Conservation (phyloP, 2,329 filamentous ascomycete genomes). For the Aspergillus sojae region DNA sequence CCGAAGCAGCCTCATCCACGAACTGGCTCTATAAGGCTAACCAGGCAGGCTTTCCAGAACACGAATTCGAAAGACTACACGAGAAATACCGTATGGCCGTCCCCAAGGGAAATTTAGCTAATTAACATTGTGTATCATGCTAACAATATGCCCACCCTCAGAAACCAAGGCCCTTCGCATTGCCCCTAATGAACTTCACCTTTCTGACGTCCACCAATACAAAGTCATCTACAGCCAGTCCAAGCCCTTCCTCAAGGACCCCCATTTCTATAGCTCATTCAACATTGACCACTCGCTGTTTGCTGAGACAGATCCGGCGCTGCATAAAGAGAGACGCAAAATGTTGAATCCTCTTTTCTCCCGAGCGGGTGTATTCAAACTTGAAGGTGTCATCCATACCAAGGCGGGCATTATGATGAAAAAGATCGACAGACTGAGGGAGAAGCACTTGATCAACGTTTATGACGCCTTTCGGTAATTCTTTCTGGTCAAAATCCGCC, state of each 20-base stretch:
- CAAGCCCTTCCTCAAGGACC: constrained; percentile 10
- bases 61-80: not conserved
- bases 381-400: constrained; percentile 8
- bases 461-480: constrained; percentile 10
- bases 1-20: not conserved
- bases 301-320: constrained; percentile 10
- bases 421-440: constrained; percentile 2
- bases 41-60: not conserved
- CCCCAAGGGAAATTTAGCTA: not conserved
- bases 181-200: constrained; percentile 15
- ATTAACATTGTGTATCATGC: not conserved
- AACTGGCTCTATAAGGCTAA: not conserved
- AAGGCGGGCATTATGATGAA: constrained; percentile 1
- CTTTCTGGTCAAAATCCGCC: not conserved
- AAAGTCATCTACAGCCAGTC: constrained; percentile 14
- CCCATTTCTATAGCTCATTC: constrained; percentile 7
- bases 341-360: constrained; percentile 24
- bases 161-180: constrained; percentile 8
- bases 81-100: not conserved
- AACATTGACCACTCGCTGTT: constrained; percentile 10
- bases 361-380: constrained; percentile 14
- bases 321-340: constrained; percentile 18
- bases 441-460: constrained; percentile 1
- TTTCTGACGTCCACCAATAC: constrained; percentile 8
- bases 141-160: not conserved